These are phyloP conservation scores for Penicillium atrosanguineum DNA, from an alignment of 495 filamentous ascomycete species.

Conservation along the genomic window DNA sequence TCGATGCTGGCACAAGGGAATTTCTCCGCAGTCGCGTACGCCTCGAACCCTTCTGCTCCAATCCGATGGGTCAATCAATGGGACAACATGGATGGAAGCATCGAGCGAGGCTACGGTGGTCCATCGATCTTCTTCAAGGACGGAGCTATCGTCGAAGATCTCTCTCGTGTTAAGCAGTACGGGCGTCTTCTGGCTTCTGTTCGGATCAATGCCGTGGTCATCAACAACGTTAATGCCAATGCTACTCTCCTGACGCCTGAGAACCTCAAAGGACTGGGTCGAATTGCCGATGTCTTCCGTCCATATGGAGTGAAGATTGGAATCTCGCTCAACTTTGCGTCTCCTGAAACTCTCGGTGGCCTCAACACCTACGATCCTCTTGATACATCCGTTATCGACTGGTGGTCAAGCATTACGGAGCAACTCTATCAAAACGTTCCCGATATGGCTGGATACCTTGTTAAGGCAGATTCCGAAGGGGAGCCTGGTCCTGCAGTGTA, in stretches of 20 bases:
- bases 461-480: constrained; percentile 74
- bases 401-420: constrained; percentile 59
- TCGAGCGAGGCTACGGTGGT: constrained; percentile 70
- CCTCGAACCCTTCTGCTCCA: constrained; percentile 57
- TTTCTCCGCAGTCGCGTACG: constrained; percentile 50
- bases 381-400: constrained; percentile 54
- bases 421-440: constrained; percentile 59
- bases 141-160: constrained; percentile 51
- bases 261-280: constrained; percentile 59
- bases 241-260: constrained; percentile 48
- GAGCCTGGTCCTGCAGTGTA: constrained; percentile 69
- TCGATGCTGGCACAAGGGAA: constrained; percentile 62
- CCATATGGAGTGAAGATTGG: constrained; percentile 67
- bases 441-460: constrained; percentile 66
- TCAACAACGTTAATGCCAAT: constrained; percentile 76
- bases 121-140: constrained; percentile 66
- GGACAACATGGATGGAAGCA: constrained; percentile 70
- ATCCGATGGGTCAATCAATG: constrained; percentile 73
- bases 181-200: constrained; percentile 68
- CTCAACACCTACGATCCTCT: constrained; percentile 65
- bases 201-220: constrained; percentile 60
- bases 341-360: constrained; percentile 56
- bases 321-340: constrained; percentile 65
- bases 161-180: constrained; percentile 59
- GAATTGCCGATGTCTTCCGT: constrained; percentile 62